These are phyloP conservation scores for Asterionellopsis glacialis DNA, from an alignment of 108 stramenopile genomes.

Conservation along the genomic window DNA sequence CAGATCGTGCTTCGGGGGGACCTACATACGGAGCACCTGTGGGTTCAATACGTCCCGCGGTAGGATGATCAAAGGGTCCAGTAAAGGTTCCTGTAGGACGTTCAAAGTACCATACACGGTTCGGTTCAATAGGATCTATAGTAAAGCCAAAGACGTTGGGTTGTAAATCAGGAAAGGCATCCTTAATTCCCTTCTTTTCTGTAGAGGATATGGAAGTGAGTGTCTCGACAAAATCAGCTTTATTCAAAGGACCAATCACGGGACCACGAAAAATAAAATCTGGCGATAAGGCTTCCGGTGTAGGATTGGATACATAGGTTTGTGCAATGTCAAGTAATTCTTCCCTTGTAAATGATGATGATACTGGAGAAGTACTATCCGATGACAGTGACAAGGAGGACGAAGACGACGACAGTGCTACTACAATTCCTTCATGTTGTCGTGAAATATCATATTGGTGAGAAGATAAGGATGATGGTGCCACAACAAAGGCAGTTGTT, in stretches of 20 bases:
- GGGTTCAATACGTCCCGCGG: slow-evolving; percentile 6
- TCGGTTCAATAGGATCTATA: slow-evolving; percentile 41
- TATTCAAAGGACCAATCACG: slow-evolving; percentile 48
- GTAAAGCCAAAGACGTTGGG: slow-evolving; percentile 49
- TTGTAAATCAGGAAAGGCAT: slow-evolving; percentile 47
- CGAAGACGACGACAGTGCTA: too few species aligned
- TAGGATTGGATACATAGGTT: slow-evolving; percentile 1
- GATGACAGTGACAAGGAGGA: too few species aligned
- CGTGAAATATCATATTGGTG: too few species aligned
- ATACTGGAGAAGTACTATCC: too few species aligned
- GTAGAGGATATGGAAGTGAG: not conserved
- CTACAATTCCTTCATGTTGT: too few species aligned
- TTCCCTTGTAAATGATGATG: too few species aligned
- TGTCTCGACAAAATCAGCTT: slow-evolving; percentile 32
- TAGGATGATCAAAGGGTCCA: slow-evolving; percentile 11
- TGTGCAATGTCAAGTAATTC: not conserved
- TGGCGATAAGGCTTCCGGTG: not conserved
- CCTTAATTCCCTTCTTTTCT: slow-evolving; percentile 22
- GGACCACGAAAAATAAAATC: slow-evolving; percentile 65
- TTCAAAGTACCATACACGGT: slow-evolving; percentile 45
- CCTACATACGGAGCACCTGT: slow-evolving; percentile 20
- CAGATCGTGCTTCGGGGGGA: slow-evolving; percentile 28
- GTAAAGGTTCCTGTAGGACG: slow-evolving; percentile 27
- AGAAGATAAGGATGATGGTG: too few species aligned
- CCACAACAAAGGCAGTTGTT: too few species aligned